Percentiles rank a stretch among this genome's conserved stretches.
These are phyloP conservation scores for Pelargonium nanum DNA, from an alignment of 345 rosid species.

Conservation along the genomic window DNA sequence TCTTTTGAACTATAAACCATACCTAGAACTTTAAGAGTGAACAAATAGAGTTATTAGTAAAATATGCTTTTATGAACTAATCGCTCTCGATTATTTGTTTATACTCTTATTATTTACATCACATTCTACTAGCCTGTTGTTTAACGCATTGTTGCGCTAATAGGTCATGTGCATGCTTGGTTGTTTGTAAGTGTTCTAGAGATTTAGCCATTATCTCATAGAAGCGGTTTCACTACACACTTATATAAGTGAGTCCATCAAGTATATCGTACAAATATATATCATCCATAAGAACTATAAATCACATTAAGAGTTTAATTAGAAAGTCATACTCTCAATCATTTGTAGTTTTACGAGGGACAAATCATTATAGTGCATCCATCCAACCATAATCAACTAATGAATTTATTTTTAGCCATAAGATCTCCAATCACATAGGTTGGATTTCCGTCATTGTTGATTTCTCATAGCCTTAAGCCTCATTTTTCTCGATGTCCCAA, in stretches of 20 bases:
- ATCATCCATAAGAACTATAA: not conserved
- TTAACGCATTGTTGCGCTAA: not conserved
- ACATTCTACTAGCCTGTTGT: not conserved
- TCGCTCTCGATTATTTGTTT: not conserved
- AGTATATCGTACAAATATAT: not conserved
- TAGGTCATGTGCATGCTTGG: not conserved
- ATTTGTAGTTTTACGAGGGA: not conserved
- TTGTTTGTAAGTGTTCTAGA: slow-evolving; percentile 1
- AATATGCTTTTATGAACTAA: slow-evolving; percentile 1
- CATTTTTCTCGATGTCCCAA: no score
- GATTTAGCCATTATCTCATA: slow-evolving; percentile 1
- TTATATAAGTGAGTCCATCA: slow-evolving; percentile 6
- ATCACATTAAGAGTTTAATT: no score
- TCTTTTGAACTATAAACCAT: not conserved
- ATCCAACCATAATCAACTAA: not conserved
- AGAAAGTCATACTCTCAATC: not conserved
- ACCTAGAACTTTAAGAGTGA: not conserved
- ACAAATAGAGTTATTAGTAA: not conserved
- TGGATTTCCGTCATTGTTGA: no score
- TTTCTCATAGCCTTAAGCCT: no score
- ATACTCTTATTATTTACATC: not conserved
- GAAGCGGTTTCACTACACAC: slow-evolving; percentile 1
- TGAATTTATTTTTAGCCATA: slow-evolving; percentile 2
- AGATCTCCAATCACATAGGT: no score
- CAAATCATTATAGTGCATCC: not conserved